These are phyloP conservation scores for Amorphotheca resinae DNA, from an alignment of 495 filamentous ascomycete genomes.

Conservation along the genomic window DNA sequence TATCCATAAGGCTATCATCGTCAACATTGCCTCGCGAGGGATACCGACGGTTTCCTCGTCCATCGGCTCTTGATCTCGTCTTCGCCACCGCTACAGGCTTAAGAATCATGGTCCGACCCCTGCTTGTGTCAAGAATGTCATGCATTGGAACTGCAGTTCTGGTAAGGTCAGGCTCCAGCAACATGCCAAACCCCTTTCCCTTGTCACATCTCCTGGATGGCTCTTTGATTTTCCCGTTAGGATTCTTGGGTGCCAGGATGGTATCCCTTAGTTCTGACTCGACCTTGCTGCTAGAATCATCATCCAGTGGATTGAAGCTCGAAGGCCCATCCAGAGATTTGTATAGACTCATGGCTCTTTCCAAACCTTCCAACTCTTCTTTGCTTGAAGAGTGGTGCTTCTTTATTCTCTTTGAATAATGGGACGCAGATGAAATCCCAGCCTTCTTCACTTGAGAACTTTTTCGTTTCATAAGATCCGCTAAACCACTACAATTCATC, in stretches of 20 bases:
- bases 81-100: not conserved
- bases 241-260: not conserved
- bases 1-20: conserved; percentile 17
- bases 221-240: conserved; percentile 2
- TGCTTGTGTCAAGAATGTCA: not conserved
- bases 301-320: too few relatives aligned
- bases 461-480: conserved; percentile 12
- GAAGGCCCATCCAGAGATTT: too few relatives aligned
- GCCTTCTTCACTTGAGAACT: conserved; percentile 3
- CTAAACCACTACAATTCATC: too few relatives aligned
- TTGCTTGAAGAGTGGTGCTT: conserved; percentile 12
- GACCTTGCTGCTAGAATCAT: too few relatives aligned
- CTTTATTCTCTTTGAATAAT: conserved; percentile 6
- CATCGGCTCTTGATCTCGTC: not conserved
- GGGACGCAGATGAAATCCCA: not conserved
- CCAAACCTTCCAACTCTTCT: conserved; percentile 1
- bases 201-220: not conserved
- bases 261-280: too few relatives aligned
- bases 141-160: not conserved
- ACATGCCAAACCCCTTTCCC: not conserved
- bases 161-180: not conserved
- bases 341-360: conserved; percentile 5
- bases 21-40: not conserved
- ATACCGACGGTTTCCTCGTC: not conserved
- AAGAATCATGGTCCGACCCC: not conserved